Evolutionary conservation across 805 yeast genomes (phyloP).

Genomic region (Candida awuae): DNA sequence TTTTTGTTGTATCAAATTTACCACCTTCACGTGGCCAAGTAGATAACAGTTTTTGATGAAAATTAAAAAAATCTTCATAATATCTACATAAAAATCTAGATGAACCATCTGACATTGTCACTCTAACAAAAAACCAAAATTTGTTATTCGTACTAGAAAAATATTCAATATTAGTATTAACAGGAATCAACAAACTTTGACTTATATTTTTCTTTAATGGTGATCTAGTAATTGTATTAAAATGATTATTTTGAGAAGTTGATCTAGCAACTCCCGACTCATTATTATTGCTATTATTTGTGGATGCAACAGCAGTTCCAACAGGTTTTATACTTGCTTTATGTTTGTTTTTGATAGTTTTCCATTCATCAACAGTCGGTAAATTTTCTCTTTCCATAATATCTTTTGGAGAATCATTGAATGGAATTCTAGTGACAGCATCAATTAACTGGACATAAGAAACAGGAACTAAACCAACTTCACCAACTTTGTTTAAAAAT

Average conservation of each 20-base stretch:
- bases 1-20: conserved; percentile 61
- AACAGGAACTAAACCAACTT: conserved; percentile 94
- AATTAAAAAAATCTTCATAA: conserved; percentile 93
- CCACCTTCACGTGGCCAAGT: conserved; percentile 92
- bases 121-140: conserved; percentile 77
- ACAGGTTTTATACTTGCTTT: conserved; percentile 67
- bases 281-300: background rate
- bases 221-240: conserved; percentile 1
- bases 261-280: conserved; percentile 14
- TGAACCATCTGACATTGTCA: conserved; percentile 60
- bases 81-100: conserved; percentile 70
- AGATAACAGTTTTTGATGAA: conserved; percentile 76
- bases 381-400: conserved; percentile 55
- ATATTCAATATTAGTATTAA: conserved; percentile 69
- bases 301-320: conserved; percentile 13
- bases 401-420: conserved; percentile 38
- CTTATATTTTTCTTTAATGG: conserved; percentile 2
- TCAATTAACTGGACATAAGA: conserved; percentile 83
- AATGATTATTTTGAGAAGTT: conserved; percentile 9
- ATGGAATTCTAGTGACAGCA: conserved; percentile 56
- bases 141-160: conserved; percentile 77
- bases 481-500: conserved; percentile 90
- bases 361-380: conserved; percentile 97
- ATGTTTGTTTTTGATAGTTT: conserved; percentile 78
- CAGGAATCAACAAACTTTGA: conserved; percentile 27